These are phyloP conservation scores for Lentinula edodes DNA, from an alignment of 768 basidiomycete species.

Conservation along the genomic window DNA sequence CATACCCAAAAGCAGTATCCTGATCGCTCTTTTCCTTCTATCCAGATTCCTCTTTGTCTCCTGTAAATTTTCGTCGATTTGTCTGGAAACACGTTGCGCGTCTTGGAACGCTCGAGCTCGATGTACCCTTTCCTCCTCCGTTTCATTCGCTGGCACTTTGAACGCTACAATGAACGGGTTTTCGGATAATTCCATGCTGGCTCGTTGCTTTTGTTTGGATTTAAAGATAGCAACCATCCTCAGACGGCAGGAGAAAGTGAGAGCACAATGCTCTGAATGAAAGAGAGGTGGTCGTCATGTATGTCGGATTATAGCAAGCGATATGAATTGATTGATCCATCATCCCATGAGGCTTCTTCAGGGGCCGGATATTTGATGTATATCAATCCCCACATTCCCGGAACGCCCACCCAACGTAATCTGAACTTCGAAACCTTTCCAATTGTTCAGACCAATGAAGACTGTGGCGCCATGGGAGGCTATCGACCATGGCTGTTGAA, in stretches of 20 bases:
- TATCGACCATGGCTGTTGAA: too few relatives aligned
- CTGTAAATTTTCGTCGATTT: constrained; percentile 30
- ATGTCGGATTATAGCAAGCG: neutral
- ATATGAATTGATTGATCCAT: neutral
- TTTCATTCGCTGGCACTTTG: constrained; percentile 29
- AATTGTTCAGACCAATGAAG: neutral
- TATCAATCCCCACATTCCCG: neutral
- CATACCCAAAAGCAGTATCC: constrained; percentile 34
- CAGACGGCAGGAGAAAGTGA: neutral
- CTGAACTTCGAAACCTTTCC: neutral
- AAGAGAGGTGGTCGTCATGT: neutral
- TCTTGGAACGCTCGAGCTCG: constrained; percentile 25
- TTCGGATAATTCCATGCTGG: neutral
- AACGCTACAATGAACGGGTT: constrained; percentile 27
- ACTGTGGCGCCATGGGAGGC: too few relatives aligned
- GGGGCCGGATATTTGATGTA: neutral
- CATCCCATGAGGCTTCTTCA: neutral
- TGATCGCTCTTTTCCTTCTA: constrained; percentile 29
- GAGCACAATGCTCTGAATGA: neutral
- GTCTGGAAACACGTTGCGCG: constrained; percentile 25
- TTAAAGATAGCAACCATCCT: neutral
- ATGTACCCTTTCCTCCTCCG: constrained; percentile 24
- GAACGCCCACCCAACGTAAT: neutral
- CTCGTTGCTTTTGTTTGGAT: neutral
- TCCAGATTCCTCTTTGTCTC: constrained; percentile 27